phyloP scores from a whole-genome alignment of 2,329 filamentous ascomycete species.

The Allantophomopsis cytisporea region DNA sequence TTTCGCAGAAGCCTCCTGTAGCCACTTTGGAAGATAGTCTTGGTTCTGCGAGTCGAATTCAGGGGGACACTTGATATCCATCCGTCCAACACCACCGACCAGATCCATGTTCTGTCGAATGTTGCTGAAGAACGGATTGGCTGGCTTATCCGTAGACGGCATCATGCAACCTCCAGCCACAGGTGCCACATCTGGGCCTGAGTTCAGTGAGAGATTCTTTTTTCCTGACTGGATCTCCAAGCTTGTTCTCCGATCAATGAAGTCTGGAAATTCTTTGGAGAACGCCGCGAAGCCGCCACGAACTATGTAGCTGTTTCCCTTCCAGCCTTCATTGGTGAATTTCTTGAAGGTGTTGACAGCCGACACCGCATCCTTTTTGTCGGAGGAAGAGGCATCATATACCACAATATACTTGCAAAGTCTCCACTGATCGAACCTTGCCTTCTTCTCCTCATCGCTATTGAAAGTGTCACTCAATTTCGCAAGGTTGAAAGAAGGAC shows the following conservation, averaged over 20 bases:
- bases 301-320: slow-evolving; percentile 60
- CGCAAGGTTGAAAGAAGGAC: slow-evolving; percentile 77
- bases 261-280: slow-evolving; percentile 46
- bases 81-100: slow-evolving; percentile 82
- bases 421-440: slow-evolving; percentile 65
- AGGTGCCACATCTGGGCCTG: slow-evolving; percentile 43
- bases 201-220: slow-evolving; percentile 34
- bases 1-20: slow-evolving; percentile 52
- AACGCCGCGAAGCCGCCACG: slow-evolving; percentile 74
- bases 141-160: slow-evolving; percentile 51
- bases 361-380: slow-evolving; percentile 67
- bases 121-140: slow-evolving; percentile 89
- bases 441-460: slow-evolving; percentile 45
- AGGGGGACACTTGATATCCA: slow-evolving; percentile 45
- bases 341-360: slow-evolving; percentile 87
- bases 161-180: slow-evolving; percentile 85
- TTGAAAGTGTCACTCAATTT: slow-evolving; percentile 84
- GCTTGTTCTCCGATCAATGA: slow-evolving; percentile 39
- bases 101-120: slow-evolving; percentile 96
- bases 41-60: slow-evolving; percentile 30
- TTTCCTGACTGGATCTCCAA: slow-evolving; percentile 22
- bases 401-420: slow-evolving; percentile 67
- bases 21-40: slow-evolving; percentile 56
- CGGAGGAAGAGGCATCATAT: slow-evolving; percentile 67
- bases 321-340: slow-evolving; percentile 74